Conservation (phyloP, 2,329 filamentous ascomycete genomes). For the Exserohilum turcica region DNA sequence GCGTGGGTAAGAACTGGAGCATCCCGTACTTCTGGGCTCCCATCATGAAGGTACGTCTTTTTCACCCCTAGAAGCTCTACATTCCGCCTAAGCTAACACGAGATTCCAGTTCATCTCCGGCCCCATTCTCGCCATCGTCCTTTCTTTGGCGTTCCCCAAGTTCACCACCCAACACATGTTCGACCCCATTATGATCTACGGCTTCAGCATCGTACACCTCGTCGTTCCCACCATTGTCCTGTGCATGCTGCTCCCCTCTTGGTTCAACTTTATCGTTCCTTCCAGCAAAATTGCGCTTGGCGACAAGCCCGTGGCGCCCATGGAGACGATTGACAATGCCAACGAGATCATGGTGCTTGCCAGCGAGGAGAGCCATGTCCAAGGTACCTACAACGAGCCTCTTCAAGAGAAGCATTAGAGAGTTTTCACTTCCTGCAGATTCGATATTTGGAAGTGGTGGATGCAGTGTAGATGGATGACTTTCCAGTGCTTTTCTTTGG, state of each 20-base stretch:
- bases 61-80: not conserved
- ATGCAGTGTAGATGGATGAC: not conserved
- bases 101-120: conserved; percentile 23
- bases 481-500: not conserved
- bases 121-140: conserved; percentile 30
- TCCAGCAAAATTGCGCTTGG: conserved; percentile 1
- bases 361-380: not conserved
- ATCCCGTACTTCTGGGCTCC: conserved; percentile 56
- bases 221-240: conserved; percentile 3
- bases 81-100: not conserved
- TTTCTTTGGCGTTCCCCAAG: conserved; percentile 32
- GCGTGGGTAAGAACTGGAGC: conserved; percentile 58
- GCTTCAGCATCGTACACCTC: conserved; percentile 27
- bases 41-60: conserved; percentile 6
- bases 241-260: not conserved
- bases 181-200: conserved; percentile 33
- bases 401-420: not conserved
- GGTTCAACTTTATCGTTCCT: conserved; percentile 9
- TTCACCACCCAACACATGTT: conserved; percentile 20
- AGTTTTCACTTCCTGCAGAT: too few relatives aligned
- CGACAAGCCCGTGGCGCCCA: conserved; percentile 5
- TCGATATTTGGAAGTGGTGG: not conserved
- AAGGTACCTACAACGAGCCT: not conserved
- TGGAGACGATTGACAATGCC: conserved; percentile 8
- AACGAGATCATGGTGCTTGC: not conserved